These are phyloP conservation scores for Bruguiera hainesii DNA, from an alignment of 441 rosid species.

Conservation along the genomic window DNA sequence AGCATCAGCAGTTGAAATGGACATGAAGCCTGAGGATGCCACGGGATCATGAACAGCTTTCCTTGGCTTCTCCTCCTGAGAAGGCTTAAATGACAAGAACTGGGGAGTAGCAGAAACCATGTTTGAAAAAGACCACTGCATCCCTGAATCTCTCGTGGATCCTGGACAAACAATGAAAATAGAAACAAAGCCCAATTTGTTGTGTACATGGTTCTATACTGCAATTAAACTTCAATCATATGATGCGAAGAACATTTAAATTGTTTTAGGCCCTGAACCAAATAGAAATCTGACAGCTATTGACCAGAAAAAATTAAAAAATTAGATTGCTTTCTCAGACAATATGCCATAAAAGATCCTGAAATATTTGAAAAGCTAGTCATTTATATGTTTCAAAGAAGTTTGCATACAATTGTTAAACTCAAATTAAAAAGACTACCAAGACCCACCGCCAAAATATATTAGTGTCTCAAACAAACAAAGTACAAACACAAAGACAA, in stretches of 20 bases:
- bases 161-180: constrained; percentile 32
- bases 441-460: neutral
- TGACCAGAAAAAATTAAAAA: neutral
- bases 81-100: constrained; percentile 54
- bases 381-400: neutral
- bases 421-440: neutral
- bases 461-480: neutral
- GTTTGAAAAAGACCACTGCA: constrained; percentile 78
- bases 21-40: constrained; percentile 38
- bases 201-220: neutral
- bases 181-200: constrained; percentile 9
- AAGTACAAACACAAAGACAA: neutral
- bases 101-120: constrained; percentile 56
- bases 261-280: neutral
- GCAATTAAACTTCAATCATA: neutral
- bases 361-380: neutral
- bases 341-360: neutral
- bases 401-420: neutral
- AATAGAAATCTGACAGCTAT: neutral
- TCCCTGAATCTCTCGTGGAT: constrained; percentile 37
- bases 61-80: constrained; percentile 50
- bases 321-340: neutral
- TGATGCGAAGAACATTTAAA: neutral
- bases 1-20: constrained; percentile 38
- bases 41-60: constrained; percentile 36